Percentiles rank a stretch among this genome's conserved stretches.
Conservation (phyloP, 2,329 filamentous ascomycete genomes). For the Lasiodiplodia sp. region DNA sequence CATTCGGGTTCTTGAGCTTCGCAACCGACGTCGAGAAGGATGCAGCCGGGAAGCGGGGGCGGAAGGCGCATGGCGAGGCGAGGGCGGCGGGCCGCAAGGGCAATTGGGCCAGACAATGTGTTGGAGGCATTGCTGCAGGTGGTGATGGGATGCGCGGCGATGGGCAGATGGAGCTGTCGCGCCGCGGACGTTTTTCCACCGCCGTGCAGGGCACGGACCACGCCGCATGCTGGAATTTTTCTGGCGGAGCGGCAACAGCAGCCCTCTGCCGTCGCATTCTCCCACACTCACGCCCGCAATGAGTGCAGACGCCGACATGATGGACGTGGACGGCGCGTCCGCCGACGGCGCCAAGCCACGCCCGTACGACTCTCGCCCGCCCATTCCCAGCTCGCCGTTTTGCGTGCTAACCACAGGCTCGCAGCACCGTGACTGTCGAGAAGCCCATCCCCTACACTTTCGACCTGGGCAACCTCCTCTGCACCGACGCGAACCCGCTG, state of each 20-base stretch:
- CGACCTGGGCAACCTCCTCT: conserved; percentile 86
- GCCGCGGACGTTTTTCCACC: conserved; percentile 27
- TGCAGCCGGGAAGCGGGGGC: conserved; percentile 18
- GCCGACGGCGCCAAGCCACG: conserved; percentile 30
- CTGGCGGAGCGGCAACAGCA: not conserved
- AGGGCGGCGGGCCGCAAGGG: conserved; percentile 36
- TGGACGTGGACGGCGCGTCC: conserved; percentile 34
- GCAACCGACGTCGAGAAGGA: conserved; percentile 46
- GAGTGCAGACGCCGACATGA: conserved; percentile 44
- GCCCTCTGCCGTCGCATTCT: not conserved
- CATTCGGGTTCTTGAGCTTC: conserved; percentile 37
- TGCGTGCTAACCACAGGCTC: not conserved
- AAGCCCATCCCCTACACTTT: conserved; percentile 93
- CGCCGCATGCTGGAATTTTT: conserved; percentile 8
- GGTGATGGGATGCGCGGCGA: not conserved
- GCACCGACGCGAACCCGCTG: conserved; percentile 86
- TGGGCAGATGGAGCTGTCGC: conserved; percentile 7
- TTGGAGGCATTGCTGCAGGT: conserved; percentile 39
- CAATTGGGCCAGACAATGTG: conserved; percentile 27
- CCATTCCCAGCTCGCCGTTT: not conserved
- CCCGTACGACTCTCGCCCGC: conserved; percentile 37
- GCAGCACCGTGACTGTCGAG: conserved; percentile 50
- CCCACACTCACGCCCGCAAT: not conserved
- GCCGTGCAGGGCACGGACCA: conserved; percentile 19
- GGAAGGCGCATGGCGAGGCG: conserved; percentile 34